These are phyloP conservation scores for Trametes villosa DNA, from an alignment of 768 basidiomycete genomes.

Conservation along the genomic window DNA sequence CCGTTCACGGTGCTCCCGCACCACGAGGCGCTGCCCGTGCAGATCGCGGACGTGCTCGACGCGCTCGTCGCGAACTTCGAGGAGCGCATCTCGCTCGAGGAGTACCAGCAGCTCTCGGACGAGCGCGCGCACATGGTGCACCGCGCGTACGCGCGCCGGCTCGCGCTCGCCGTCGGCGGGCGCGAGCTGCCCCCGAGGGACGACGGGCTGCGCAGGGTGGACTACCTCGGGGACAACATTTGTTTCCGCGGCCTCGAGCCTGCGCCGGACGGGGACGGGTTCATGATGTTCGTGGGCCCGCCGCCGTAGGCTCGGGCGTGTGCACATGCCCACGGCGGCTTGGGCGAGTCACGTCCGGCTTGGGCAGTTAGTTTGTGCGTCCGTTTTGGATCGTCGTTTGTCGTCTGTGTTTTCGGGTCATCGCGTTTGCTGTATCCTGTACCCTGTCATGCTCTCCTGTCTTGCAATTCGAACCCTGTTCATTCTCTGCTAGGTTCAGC, in stretches of 20 bases:
- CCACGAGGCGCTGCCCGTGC: constrained; percentile 30
- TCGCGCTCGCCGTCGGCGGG: constrained; percentile 28
- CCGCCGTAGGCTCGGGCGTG: constrained; percentile 13
- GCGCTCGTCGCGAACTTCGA: constrained; percentile 51
- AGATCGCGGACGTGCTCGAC: constrained; percentile 55
- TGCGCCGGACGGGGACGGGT: constrained; percentile 49
- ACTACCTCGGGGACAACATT: constrained; percentile 52
- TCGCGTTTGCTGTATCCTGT: neutral
- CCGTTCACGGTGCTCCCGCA: constrained; percentile 48
- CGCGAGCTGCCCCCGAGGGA: constrained; percentile 27
- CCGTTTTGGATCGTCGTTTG: neutral
- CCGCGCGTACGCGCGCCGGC: constrained; percentile 26
- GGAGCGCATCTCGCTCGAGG: constrained; percentile 31
- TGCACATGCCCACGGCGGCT: neutral
- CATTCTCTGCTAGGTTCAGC: neutral
- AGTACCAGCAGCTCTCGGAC: constrained; percentile 31
- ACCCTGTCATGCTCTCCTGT: constrained; percentile 2
- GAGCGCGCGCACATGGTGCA: constrained; percentile 21
- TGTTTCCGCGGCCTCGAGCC: constrained; percentile 60
- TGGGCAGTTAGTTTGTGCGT: constrained; percentile 8
- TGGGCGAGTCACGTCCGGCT: neutral
- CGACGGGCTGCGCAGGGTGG: constrained; percentile 43
- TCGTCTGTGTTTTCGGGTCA: constrained; percentile 1
- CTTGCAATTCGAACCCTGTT: constrained; percentile 3
- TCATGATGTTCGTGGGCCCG: constrained; percentile 37